phyloP scores from a whole-genome alignment of 306 rosid species.

The Heteromeles arbutifolia region DNA sequence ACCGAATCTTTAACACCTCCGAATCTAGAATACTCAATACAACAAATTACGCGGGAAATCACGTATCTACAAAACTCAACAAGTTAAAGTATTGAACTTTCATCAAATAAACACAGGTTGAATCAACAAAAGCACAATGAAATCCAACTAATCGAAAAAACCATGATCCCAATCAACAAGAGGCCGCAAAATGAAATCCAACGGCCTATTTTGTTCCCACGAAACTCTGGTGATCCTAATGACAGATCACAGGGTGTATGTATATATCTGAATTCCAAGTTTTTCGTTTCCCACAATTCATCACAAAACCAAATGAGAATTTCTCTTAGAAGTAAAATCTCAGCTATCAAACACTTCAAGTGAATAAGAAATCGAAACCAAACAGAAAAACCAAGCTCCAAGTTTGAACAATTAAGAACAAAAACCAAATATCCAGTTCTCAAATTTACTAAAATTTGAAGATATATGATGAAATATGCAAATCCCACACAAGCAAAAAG shows the following conservation, averaged over 20 bases:
- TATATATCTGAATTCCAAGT: neutral
- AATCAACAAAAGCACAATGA: too few species aligned
- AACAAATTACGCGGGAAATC: too few species aligned
- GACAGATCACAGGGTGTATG: conserved; percentile 5
- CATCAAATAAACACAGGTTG: too few species aligned
- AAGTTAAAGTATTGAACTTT: too few species aligned
- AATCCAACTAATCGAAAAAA: conserved; percentile 7
- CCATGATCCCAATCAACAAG: conserved; percentile 12
- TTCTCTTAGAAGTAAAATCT: conserved; percentile 15
- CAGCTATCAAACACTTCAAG: conserved; percentile 11
- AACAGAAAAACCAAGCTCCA: neutral
- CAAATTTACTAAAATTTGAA: neutral
- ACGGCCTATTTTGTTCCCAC: neutral
- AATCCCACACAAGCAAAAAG: neutral
- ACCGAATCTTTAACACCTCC: too few species aligned
- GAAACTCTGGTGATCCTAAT: neutral
- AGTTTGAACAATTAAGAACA: neutral
- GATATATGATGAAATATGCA: neutral
- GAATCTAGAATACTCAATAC: too few species aligned
- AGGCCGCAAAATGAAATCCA: neutral
- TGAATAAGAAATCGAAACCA: conserved; percentile 10
- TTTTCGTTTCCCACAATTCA: conserved; percentile 7
- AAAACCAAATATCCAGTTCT: conserved; percentile 12
- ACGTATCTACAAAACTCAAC: too few species aligned
- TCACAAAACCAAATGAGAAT: conserved; percentile 15